Percentiles rank a stretch among this genome's conserved stretches.
These are phyloP conservation scores for Candida gigantensis DNA, from an alignment of 1,139 yeast genomes.

Conservation along the genomic window DNA sequence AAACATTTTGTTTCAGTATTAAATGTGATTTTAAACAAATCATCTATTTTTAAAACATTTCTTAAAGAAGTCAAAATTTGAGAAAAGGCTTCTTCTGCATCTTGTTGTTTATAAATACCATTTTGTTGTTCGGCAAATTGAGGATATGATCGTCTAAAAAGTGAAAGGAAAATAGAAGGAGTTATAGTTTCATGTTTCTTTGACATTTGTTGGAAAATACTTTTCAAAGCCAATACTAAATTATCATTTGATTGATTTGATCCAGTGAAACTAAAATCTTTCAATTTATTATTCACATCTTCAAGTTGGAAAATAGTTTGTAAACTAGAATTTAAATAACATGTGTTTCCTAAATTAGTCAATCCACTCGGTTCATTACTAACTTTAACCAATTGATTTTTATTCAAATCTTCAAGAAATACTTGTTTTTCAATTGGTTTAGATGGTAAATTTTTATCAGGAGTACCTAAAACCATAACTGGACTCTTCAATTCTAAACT, in stretches of 20 bases:
- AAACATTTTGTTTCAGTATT: conserved; percentile 61
- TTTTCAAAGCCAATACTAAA: conserved; percentile 34
- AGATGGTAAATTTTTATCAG: conserved; percentile 64
- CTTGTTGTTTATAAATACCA: conserved; percentile 90
- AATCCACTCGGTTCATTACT: conserved; percentile 75
- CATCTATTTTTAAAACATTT: conserved; percentile 50
- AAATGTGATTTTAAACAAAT: conserved; percentile 65
- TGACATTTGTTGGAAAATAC: conserved; percentile 47
- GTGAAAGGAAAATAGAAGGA: conserved; percentile 66
- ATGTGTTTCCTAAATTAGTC: conserved; percentile 88
- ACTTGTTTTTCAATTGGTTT: conserved; percentile 58
- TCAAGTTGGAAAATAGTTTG: conserved; percentile 75
- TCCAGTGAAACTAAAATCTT: conserved; percentile 14
- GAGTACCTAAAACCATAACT: conserved; percentile 91
- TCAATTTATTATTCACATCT: conserved; percentile 48
- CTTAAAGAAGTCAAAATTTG: conserved; percentile 64
- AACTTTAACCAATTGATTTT: conserved; percentile 40
- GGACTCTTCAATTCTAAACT: conserved; percentile 63
- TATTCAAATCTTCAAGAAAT: conserved; percentile 70
- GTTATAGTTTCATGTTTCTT: conserved; percentile 48
- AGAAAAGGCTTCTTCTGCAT: conserved; percentile 95
- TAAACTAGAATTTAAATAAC: conserved; percentile 87
- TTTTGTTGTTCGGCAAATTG: conserved; percentile 82
- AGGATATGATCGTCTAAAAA: conserved; percentile 69
- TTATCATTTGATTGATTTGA: conserved; percentile 14